phyloP scores from a whole-genome alignment of 2,329 filamentous ascomycete species.

The Xylariaceae sp. region DNA sequence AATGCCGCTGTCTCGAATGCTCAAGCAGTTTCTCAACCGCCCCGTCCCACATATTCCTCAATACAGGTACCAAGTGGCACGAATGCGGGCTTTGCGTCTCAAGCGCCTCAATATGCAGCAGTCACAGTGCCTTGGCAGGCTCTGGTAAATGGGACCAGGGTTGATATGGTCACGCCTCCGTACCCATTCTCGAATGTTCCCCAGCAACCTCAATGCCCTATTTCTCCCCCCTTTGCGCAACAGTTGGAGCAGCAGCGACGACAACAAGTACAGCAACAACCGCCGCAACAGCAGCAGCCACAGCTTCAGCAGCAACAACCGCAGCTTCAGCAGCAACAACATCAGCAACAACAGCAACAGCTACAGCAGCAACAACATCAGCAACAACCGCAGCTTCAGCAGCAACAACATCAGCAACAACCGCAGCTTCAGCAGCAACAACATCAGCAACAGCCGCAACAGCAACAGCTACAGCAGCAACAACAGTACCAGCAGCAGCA shows the following conservation, averaged over 20 bases:
- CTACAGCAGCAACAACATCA: constrained; percentile 5
- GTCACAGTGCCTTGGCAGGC: background rate
- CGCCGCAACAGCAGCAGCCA: constrained; percentile 4
- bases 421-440: too few relatives aligned
- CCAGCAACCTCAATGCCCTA: constrained; percentile 13
- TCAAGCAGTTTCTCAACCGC: background rate
- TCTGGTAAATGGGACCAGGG: constrained; percentile 3
- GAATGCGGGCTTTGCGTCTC: constrained; percentile 9
- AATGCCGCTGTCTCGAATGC: constrained; percentile 9
- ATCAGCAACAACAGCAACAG: background rate
- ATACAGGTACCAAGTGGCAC: background rate
- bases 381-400: constrained; percentile 2
- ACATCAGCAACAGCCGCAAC: too few relatives aligned
- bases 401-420: too few relatives aligned
- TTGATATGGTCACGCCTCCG: constrained; percentile 3
- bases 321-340: constrained; percentile 5
- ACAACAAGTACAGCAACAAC: constrained; percentile 3
- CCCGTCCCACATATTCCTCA: background rate
- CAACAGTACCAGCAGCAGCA: background rate
- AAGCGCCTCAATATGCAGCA: constrained; percentile 7
- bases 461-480: constrained; percentile 1
- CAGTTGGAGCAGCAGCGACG: constrained; percentile 6
- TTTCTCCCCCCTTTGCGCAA: background rate
- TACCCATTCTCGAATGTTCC: constrained; percentile 4
- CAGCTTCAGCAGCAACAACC: constrained; percentile 7